These are phyloP conservation scores for Lactarius quietus DNA, from an alignment of 768 basidiomycete genomes.

Conservation along the genomic window DNA sequence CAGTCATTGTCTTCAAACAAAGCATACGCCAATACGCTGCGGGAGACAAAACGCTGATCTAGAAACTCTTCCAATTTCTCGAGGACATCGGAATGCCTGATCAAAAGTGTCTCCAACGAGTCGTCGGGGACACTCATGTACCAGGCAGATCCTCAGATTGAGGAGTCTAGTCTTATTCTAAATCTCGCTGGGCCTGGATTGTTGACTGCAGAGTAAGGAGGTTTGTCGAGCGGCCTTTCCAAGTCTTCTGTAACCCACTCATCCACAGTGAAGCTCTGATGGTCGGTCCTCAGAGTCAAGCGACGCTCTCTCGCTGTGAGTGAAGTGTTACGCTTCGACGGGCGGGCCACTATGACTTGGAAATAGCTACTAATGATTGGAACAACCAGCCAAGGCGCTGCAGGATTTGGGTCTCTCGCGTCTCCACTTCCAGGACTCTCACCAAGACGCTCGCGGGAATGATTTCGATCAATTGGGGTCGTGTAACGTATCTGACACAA, in stretches of 20 bases:
- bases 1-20: no score
- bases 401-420: background rate
- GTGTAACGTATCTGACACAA: background rate
- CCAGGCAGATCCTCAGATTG: background rate
- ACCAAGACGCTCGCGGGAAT: background rate
- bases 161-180: background rate
- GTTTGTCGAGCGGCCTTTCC: background rate
- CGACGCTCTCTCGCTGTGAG: background rate
- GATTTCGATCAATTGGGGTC: background rate
- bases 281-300: background rate
- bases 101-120: no score
- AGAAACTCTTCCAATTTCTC: no score
- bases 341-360: background rate
- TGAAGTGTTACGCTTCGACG: background rate
- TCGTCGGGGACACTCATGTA: no score
- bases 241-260: background rate
- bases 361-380: background rate
- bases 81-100: no score
- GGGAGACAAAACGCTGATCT: no score
- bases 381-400: constrained; percentile 1
- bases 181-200: background rate
- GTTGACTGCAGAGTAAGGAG: background rate
- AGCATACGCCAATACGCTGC: no score
- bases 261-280: background rate
- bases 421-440: background rate